Evolutionary conservation across 495 filamentous ascomycete species (phyloP).

Genomic region (Chaetomium fimeti): DNA sequence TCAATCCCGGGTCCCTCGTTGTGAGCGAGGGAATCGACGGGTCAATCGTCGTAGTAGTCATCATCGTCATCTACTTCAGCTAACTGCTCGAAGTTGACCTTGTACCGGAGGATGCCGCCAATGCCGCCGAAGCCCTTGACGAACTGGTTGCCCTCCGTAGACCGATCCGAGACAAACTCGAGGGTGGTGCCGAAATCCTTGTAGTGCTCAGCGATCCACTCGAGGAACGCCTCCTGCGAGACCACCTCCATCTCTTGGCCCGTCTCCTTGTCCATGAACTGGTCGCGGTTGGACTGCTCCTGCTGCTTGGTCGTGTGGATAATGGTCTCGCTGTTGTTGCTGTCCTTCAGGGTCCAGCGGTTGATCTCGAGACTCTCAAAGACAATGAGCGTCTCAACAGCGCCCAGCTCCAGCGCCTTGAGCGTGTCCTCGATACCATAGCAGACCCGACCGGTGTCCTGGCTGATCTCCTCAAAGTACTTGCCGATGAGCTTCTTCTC

Average conservation of each 20-base stretch:
- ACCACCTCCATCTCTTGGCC: slow-evolving; percentile 95
- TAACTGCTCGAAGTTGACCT: slow-evolving; percentile 99
- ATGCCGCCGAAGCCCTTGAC: slow-evolving; percentile 99
- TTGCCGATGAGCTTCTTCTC: slow-evolving; percentile 99
- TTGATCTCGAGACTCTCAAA: slow-evolving; percentile 95
- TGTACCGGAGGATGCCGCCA: slow-evolving; percentile 95
- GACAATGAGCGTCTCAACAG: slow-evolving; percentile 92
- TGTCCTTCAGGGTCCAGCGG: slow-evolving; percentile 82
- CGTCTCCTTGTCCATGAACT: slow-evolving; percentile 91
- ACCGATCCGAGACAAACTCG: slow-evolving; percentile 96
- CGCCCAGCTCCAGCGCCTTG: slow-evolving; percentile 94
- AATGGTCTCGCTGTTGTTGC: slow-evolving; percentile 65
- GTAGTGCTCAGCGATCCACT: slow-evolving; percentile 98
- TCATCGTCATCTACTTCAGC: slow-evolving; percentile 94
- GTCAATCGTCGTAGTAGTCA: slow-evolving; percentile 99
- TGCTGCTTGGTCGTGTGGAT: slow-evolving; percentile 87
- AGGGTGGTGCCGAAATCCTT: slow-evolving; percentile 95
- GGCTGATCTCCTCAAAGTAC: slow-evolving; percentile 98
- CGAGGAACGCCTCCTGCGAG: slow-evolving; percentile 84
- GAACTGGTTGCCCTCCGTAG: slow-evolving; percentile 97
- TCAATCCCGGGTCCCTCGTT: slow-evolving; percentile 77
- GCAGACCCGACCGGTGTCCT: slow-evolving; percentile 92
- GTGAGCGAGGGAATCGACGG: slow-evolving; percentile 80
- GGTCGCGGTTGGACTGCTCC: slow-evolving; percentile 68
- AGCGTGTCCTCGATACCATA: slow-evolving; percentile 97